A percentile compares a stretch with the other conserved stretches of the same genome.
Evolutionary conservation across 345 rosid species (phyloP).

Genomic region (Boechera stricta): DNA sequence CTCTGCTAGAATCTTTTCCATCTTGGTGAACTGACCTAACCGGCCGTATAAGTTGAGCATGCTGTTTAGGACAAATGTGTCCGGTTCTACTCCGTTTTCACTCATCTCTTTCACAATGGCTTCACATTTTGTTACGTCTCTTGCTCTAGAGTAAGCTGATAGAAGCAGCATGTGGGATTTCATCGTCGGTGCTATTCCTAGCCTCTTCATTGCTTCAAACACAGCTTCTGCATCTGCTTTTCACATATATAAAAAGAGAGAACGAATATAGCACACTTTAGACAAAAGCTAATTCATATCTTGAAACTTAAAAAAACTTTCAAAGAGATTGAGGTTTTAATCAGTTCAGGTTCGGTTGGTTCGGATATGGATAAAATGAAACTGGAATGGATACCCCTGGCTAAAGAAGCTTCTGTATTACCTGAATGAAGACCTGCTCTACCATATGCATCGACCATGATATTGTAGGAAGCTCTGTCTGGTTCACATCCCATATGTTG

Average conservation of each 20-base stretch:
- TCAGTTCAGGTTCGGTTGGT: neutral
- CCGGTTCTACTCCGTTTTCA: conserved; percentile 76
- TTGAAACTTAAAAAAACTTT: neutral
- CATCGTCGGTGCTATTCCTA: conserved; percentile 84
- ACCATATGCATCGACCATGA: conserved; percentile 95
- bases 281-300: neutral
- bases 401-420: conserved; percentile 31
- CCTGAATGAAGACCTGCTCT: conserved; percentile 85
- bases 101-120: conserved; percentile 70
- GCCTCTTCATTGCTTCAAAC: conserved; percentile 80
- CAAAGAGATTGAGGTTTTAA: neutral
- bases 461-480: conserved; percentile 90
- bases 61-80: conserved; percentile 78
- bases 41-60: conserved; percentile 87
- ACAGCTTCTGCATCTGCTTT: conserved; percentile 71
- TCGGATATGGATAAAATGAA: neutral
- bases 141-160: conserved; percentile 77
- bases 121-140: conserved; percentile 74
- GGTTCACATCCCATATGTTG: conserved; percentile 96
- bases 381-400: neutral
- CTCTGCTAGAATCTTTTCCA: conserved; percentile 69
- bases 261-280: neutral
- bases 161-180: conserved; percentile 93
- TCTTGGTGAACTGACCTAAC: conserved; percentile 73
- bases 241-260: neutral